Evolutionary conservation across 768 basidiomycete genomes (phyloP).

Genomic region (Leccinum subtestaceum): DNA sequence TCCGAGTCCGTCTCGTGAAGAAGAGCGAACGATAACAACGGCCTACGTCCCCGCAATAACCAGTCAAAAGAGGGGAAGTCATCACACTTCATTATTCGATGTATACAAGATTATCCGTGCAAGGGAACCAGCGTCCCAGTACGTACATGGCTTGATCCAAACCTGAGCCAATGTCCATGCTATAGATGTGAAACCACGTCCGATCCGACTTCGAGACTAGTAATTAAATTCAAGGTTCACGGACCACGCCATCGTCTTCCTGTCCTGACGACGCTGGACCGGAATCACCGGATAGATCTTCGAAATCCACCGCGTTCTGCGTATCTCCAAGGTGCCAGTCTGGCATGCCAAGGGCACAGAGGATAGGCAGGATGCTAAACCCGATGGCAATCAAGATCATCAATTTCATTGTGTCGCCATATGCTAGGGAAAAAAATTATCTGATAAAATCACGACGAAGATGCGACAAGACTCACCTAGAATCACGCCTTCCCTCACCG

Average conservation of each 20-base stretch:
- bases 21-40: background rate
- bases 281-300: conserved; percentile 11
- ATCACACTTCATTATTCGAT: background rate
- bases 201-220: background rate
- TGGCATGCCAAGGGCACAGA: conserved; percentile 58
- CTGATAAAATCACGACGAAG: background rate
- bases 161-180: background rate
- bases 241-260: background rate
- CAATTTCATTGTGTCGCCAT: conserved; percentile 54
- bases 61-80: background rate
- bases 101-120: background rate
- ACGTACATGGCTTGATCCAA: background rate
- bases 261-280: conserved; percentile 7
- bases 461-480: conserved; percentile 34
- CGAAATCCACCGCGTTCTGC: conserved; percentile 65
- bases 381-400: conserved; percentile 54
- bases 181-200: background rate
- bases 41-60: background rate
- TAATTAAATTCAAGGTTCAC: background rate
- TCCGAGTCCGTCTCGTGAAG: too few species aligned
- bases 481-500: conserved; percentile 65
- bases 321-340: conserved; percentile 65
- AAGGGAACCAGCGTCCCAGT: background rate
- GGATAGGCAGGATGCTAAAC: conserved; percentile 55
- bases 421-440: conserved; percentile 33